Base-by-base conservation (phyloP, 768 basidiomycete species). In the Xerocomellus amylosporus region DNA sequence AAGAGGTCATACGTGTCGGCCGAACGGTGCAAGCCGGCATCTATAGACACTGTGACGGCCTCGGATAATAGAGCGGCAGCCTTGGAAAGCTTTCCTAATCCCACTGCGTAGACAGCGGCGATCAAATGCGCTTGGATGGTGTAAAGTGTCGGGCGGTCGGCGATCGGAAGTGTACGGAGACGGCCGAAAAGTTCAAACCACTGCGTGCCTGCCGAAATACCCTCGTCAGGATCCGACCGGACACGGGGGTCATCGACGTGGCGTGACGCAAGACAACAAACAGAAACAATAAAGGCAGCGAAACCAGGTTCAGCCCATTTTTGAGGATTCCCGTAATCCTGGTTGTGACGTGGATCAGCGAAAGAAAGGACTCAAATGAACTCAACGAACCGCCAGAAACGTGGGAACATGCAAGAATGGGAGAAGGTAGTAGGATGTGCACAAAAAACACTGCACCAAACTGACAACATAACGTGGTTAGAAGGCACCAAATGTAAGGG, bases 251-350 rank as follows among this genome's bases (percentile, higher is more conserved):
- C 94, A 66, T 97, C 93, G 59, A 94, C 88, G 69, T 97, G 94
- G 39, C 94, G 81, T 4, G 93, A 95, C 0, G 93, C 87, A 6
- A 97, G 79, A 59, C 93, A 95, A 66, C 93, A 96, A 33, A 95
- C 79, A 1, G 93, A 83, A n/a, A 96, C 91, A 56, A 96, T 90
- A 67, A 95, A 94, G 10, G 93, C 86, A 38, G 90, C 92, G 64
- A 97, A 97, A 9, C 94, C 94, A 8, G 94, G 91, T 71, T 95
- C 93, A 46, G 87, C 90, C 93, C 94, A 96, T 77, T 94, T 94
- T 71, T 84, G 83, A 47, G 94, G 94, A 60, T 93, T 90, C 39
- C 90, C 91, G 67, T 97, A 97, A 71, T 97, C 93, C 87, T 90
- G 59, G 2, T 24, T 24, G 24, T 52, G 48, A 42, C 36, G 52